These are phyloP conservation scores for Penicillium crustosum DNA, from an alignment of 2,329 filamentous ascomycete species.

Conservation along the genomic window DNA sequence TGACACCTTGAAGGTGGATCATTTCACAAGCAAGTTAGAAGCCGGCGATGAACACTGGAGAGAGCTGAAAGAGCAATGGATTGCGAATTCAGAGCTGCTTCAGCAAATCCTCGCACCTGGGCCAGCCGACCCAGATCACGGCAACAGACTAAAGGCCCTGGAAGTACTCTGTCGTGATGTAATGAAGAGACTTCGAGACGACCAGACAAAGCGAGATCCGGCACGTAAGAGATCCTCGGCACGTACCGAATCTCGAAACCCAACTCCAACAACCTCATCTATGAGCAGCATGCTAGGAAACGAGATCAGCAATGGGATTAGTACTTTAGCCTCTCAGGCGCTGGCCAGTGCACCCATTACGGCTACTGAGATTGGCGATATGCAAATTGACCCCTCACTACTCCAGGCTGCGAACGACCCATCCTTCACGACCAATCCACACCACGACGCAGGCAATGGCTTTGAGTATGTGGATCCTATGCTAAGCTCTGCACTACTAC, in stretches of 20 bases:
- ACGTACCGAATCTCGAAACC: slow-evolving; percentile 24
- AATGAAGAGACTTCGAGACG: slow-evolving; percentile 72
- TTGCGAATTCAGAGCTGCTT: slow-evolving; percentile 57
- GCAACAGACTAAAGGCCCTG: slow-evolving; percentile 62
- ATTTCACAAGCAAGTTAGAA: slow-evolving; percentile 72
- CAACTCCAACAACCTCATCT: slow-evolving; percentile 25
- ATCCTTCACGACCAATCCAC: slow-evolving; percentile 38
- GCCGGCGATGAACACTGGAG: slow-evolving; percentile 71
- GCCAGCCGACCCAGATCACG: slow-evolving; percentile 54
- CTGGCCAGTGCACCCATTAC: slow-evolving; percentile 43
- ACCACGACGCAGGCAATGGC: slow-evolving; percentile 32
- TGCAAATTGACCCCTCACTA: slow-evolving; percentile 65
- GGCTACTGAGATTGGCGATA: slow-evolving; percentile 47
- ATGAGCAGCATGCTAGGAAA: slow-evolving; percentile 23
- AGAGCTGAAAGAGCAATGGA: slow-evolving; percentile 68
- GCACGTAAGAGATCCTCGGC: slow-evolving; percentile 41
- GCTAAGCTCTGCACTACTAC: slow-evolving; percentile 30
- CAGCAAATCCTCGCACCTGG: slow-evolving; percentile 55
- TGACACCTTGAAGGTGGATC: slow-evolving; percentile 62
- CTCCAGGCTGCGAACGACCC: slow-evolving; percentile 57
- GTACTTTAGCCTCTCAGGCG: slow-evolving; percentile 46
- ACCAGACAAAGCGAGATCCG: slow-evolving; percentile 58
- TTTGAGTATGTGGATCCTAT: slow-evolving; percentile 42
- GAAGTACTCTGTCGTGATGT: slow-evolving; percentile 73
- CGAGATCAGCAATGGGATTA: slow-evolving; percentile 43